Evolutionary conservation across 768 basidiomycete species (phyloP).

Genomic region (Lentinula aciculospora): DNA sequence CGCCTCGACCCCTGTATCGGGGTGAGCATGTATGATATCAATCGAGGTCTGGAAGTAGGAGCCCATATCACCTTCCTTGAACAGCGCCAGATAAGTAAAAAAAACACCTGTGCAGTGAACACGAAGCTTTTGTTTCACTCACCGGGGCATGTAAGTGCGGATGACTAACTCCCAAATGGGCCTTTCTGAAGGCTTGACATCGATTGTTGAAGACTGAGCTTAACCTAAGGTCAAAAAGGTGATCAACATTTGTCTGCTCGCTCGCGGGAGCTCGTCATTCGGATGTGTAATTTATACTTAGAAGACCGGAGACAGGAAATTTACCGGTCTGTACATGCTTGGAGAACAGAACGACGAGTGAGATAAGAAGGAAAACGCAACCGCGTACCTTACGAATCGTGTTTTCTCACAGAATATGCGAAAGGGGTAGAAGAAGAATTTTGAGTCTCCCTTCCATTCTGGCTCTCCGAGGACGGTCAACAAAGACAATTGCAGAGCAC

Average conservation of each 20-base stretch:
- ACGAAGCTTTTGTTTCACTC: background rate
- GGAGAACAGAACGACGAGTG: background rate
- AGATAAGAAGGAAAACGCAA: background rate
- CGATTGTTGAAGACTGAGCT: background rate
- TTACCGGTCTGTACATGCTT: background rate
- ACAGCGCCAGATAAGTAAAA: background rate
- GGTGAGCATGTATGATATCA: background rate
- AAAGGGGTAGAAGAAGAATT: background rate
- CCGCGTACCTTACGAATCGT: background rate
- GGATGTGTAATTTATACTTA: background rate
- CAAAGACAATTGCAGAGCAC: background rate
- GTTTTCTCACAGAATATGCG: background rate
- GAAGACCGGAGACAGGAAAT: background rate
- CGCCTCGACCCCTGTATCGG: background rate
- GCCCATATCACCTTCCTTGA: background rate
- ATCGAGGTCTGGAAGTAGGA: background rate
- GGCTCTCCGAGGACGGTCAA: background rate
- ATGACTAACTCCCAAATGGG: background rate
- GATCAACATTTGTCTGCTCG: background rate
- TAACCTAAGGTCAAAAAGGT: background rate
- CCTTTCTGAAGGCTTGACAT: background rate
- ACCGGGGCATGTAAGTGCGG: background rate
- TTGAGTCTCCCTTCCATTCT: background rate
- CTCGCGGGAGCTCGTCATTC: constrained; percentile 1
- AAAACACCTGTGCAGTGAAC: background rate